Conservation (phyloP, 1,284 basidiomycete species). For the Coniophora puteana region DNA sequence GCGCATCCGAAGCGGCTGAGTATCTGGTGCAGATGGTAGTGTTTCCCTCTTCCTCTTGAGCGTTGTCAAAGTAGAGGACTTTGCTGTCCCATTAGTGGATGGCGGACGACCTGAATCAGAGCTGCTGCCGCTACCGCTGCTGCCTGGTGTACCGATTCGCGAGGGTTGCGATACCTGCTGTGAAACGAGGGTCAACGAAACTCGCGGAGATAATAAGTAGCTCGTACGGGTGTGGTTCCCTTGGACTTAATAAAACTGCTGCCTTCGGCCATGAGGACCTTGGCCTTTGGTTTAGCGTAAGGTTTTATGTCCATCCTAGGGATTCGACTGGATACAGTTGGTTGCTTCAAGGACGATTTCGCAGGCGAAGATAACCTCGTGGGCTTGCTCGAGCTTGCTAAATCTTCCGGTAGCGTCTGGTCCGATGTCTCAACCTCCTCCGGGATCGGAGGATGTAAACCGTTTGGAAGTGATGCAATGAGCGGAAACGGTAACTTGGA, state of each 20-base stretch:
- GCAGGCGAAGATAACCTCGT: too few relatives aligned
- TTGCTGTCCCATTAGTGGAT: conserved; percentile 12
- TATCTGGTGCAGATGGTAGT: conserved; percentile 18
- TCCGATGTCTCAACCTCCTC: conserved; percentile 25
- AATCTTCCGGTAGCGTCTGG: conserved; percentile 3
- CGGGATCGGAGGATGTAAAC: too few relatives aligned
- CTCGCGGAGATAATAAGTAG: too few relatives aligned
- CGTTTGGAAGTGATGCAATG: too few relatives aligned
- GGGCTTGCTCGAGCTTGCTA: conserved; percentile 13
- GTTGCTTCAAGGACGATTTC: conserved; percentile 51
- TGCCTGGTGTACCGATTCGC: conserved; percentile 13
- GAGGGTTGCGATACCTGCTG: conserved; percentile 12
- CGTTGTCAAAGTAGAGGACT: conserved; percentile 11
- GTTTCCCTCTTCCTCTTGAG: conserved; percentile 41
- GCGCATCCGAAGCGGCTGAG: conserved; percentile 26
- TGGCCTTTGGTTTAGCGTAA: conserved; percentile 45
- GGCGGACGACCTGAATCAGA: conserved; percentile 20
- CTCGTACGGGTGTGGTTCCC: too few relatives aligned
- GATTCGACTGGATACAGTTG: conserved; percentile 56
- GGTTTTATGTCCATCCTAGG: conserved; percentile 66
- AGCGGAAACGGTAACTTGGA: conserved; percentile 44
- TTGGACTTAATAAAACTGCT: too few relatives aligned
- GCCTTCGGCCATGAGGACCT: conserved; percentile 11
- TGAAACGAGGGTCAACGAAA: too few relatives aligned
- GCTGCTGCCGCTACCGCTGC: conserved; percentile 19